Evolutionary conservation across 345 rosid species (phyloP).

Genomic region (Eucalyptus tenuipes): DNA sequence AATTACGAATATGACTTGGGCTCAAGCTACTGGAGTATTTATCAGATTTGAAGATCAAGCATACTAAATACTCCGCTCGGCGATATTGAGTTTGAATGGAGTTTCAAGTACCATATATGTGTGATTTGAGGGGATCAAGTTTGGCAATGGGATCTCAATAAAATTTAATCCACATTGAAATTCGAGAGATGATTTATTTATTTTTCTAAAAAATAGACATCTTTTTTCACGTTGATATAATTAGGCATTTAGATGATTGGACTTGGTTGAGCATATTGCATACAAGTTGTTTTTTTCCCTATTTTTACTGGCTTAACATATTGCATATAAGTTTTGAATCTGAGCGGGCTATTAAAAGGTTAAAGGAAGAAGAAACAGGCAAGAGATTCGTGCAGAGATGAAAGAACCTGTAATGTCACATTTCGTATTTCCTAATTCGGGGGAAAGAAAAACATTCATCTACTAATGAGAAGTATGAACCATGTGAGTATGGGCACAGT

Average conservation of each 20-base stretch:
- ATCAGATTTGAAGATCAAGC: neutral
- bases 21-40: neutral
- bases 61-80: neutral
- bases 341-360: fast-evolving
- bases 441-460: too few relatives aligned
- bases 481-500: fast-evolving
- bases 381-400: too few relatives aligned
- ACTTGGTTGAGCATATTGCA: neutral
- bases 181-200: neutral
- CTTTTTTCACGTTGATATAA: neutral
- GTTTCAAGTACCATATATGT: neutral
- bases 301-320: fast-evolving
- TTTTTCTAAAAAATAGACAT: fast-evolving
- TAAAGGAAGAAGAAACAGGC: too few relatives aligned
- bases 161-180: neutral
- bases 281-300: neutral
- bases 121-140: neutral
- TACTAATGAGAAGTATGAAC: too few relatives aligned
- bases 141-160: neutral
- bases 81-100: neutral
- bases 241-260: neutral
- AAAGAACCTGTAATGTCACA: too few relatives aligned
- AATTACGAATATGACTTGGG: too few relatives aligned
- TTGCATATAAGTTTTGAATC: neutral
- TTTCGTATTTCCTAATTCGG: fast-evolving